Evolutionary conservation across 2,329 filamentous ascomycete genomes (phyloP).

Genomic region (Beauveria rudraprayagi): DNA sequence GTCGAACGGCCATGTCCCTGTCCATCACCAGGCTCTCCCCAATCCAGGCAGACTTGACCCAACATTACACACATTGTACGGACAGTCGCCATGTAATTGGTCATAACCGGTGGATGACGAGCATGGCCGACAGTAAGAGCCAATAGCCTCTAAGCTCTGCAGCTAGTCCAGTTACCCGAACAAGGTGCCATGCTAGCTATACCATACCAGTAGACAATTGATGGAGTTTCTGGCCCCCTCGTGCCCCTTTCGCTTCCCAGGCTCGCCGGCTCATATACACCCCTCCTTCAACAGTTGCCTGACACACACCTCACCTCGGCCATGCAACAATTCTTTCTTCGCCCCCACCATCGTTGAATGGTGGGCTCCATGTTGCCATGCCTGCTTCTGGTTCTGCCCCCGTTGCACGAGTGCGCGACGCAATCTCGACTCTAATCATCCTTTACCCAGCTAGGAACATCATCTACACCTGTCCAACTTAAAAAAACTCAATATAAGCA

Average conservation of each 20-base stretch:
- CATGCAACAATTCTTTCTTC: neutral
- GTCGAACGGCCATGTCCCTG: neutral
- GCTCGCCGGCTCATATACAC: neutral
- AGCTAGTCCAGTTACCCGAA: neutral
- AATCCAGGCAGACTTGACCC: neutral
- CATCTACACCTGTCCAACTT: neutral
- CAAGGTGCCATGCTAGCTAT: neutral
- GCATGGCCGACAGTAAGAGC: neutral
- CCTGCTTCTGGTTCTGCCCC: neutral
- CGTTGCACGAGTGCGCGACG: neutral
- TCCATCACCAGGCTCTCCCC: neutral
- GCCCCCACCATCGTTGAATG: neutral
- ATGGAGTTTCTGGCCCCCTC: neutral
- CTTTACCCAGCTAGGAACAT: neutral
- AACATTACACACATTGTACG: neutral
- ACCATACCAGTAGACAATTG: neutral
- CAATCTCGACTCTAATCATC: conserved; percentile 9
- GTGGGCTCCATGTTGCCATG: conserved; percentile 4
- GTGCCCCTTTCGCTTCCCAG: neutral
- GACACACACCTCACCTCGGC: neutral
- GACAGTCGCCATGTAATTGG: neutral
- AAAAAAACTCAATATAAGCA: conserved; percentile 8
- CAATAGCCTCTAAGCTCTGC: neutral
- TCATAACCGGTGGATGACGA: neutral
- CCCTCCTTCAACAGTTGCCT: neutral